phyloP scores from a whole-genome alignment of 129 eudicot species.

The Flaveria robusta region DNA sequence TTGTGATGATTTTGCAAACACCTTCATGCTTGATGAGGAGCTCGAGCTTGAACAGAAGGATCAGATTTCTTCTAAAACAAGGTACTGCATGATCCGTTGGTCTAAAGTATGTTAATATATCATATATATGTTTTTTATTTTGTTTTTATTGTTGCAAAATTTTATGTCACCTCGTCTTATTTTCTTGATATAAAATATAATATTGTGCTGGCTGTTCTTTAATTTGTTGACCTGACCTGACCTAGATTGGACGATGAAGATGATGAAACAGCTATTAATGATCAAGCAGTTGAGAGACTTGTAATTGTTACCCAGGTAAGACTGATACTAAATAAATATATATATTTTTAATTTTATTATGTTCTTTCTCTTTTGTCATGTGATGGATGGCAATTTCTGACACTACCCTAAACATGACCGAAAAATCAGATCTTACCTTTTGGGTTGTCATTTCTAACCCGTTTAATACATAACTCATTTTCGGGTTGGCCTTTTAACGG shows the following conservation, averaged over 20 bases:
- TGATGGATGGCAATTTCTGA: background rate
- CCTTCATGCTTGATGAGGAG: slow-evolving; percentile 96
- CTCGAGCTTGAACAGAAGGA: slow-evolving; percentile 68
- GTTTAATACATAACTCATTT: background rate
- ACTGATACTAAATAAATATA: background rate
- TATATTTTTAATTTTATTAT: slow-evolving; percentile 7
- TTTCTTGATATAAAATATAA: slow-evolving; percentile 24
- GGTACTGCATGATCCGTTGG: slow-evolving; percentile 36
- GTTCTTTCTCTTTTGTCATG: background rate
- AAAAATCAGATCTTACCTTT: background rate
- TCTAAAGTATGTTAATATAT: background rate
- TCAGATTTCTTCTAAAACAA: slow-evolving; percentile 41
- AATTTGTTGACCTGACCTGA: slow-evolving; percentile 7
- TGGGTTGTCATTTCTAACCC: background rate
- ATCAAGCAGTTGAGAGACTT: slow-evolving; percentile 89
- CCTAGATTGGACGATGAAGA: slow-evolving; percentile 84
- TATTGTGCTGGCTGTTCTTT: slow-evolving; percentile 2
- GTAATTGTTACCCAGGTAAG: slow-evolving; percentile 92
- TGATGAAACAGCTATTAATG: slow-evolving; percentile 61
- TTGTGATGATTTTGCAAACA: slow-evolving; percentile 66
- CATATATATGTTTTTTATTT: background rate
- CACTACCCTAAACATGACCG: background rate
- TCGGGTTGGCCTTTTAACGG: background rate
- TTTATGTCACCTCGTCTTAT: background rate
- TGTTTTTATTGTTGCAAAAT: background rate